A percentile compares a stretch with the other conserved stretches of the same genome.
Evolutionary conservation across 768 basidiomycete species (phyloP).

Genomic region (Serendipita sp.): DNA sequence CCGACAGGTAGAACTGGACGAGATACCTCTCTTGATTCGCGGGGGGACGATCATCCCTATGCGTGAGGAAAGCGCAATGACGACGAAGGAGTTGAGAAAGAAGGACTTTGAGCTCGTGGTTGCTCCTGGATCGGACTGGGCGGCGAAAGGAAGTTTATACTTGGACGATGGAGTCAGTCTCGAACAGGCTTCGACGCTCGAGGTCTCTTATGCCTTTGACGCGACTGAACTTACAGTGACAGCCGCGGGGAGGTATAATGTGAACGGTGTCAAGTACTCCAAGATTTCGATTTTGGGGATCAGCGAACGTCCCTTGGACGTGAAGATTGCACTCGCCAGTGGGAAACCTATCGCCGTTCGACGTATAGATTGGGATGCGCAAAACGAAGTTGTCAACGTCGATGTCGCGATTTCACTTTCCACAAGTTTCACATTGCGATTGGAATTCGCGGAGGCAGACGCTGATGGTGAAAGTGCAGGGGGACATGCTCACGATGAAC

Average conservation of each 20-base stretch:
- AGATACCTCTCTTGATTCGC: conserved; percentile 47
- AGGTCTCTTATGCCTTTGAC: neutral
- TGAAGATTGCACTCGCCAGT: conserved; percentile 12
- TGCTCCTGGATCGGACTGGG: conserved; percentile 37
- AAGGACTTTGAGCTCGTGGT: conserved; percentile 48
- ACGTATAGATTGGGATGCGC: conserved; percentile 15
- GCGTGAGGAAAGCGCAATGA: conserved; percentile 40
- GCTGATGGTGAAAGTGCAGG: neutral
- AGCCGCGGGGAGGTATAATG: neutral
- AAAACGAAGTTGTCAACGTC: conserved; percentile 30
- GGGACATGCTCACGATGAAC: neutral
- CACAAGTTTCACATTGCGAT: conserved; percentile 21
- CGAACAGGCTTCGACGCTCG: neutral
- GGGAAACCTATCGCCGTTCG: conserved; percentile 13
- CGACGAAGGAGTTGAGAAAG: conserved; percentile 37
- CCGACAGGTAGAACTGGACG: conserved; percentile 31
- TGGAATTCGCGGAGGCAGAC: neutral
- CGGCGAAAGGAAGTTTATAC: conserved; percentile 39
- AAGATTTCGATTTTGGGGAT: neutral
- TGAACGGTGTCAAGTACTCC: neutral
- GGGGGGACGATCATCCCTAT: conserved; percentile 46
- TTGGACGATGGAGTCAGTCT: conserved; percentile 37
- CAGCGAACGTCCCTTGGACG: neutral
- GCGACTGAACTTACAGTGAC: neutral
- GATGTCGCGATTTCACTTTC: conserved; percentile 24